Conservation (phyloP, 2,329 filamentous ascomycete genomes). For the Trichoderma sp. region DNA sequence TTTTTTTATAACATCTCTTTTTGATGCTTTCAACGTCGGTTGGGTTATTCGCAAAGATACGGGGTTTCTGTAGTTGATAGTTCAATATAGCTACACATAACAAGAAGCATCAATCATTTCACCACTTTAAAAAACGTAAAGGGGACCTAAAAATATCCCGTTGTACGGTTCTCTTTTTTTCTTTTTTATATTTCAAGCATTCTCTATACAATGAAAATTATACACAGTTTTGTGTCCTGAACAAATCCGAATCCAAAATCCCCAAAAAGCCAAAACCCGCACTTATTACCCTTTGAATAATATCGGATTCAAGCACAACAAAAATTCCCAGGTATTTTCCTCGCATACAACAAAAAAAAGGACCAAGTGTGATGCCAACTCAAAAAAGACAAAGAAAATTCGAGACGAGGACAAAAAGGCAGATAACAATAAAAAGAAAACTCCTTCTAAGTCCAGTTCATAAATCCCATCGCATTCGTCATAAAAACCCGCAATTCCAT, state of each 20-base stretch:
- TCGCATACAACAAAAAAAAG: neutral
- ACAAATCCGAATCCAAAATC: neutral
- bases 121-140: neutral
- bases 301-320: neutral
- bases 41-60: neutral
- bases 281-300: neutral
- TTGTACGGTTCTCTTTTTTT: neutral
- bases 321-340: neutral
- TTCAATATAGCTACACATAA: neutral
- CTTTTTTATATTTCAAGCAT: neutral
- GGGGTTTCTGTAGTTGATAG: neutral
- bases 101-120: neutral
- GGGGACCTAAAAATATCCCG: neutral
- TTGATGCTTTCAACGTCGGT: neutral
- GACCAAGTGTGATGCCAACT: neutral
- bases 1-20: neutral
- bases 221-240: neutral
- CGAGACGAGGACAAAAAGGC: neutral
- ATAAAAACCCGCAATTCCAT: conserved; percentile 7
- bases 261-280: neutral
- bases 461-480: conserved; percentile 15
- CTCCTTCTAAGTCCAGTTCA: conserved; percentile 16
- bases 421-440: neutral
- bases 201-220: neutral
- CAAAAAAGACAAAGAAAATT: neutral